phyloP scores from a whole-genome alignment of 306 rosid species.

The Lablab purpureus region DNA sequence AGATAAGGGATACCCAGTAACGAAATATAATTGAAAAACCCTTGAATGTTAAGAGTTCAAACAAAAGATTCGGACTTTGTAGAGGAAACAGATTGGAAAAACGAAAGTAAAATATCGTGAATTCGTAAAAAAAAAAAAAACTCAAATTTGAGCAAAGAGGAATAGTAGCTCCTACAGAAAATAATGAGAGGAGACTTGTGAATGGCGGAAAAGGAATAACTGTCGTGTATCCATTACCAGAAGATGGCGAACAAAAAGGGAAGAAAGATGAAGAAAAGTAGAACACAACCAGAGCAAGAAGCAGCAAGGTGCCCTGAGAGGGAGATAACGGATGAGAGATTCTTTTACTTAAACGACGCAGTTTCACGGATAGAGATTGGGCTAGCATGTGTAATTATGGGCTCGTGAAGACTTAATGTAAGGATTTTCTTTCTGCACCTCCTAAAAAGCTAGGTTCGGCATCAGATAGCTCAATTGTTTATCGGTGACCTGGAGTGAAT shows the following conservation, averaged over 20 bases:
- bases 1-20: neutral
- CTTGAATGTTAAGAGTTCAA: neutral
- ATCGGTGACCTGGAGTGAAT: too few relatives aligned
- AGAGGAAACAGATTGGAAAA: neutral
- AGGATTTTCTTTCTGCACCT: too few relatives aligned
- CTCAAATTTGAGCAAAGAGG: neutral
- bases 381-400: neutral
- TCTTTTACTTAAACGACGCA: constrained; percentile 6
- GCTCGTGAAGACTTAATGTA: neutral
- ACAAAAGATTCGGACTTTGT: constrained; percentile 12
- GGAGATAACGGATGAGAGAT: neutral
- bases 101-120: neutral
- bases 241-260: neutral
- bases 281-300: neutral
- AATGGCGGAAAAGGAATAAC: neutral
- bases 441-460: too few relatives aligned
- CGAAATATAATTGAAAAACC: neutral
- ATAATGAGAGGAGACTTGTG: neutral
- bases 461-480: too few relatives aligned
- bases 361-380: neutral
- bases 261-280: neutral
- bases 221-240: neutral
- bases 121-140: neutral
- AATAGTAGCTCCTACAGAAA: neutral
- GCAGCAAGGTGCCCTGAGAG: neutral